Conservation (phyloP, 2,329 filamentous ascomycete species). For the Diaporthe ilicicola region DNA sequence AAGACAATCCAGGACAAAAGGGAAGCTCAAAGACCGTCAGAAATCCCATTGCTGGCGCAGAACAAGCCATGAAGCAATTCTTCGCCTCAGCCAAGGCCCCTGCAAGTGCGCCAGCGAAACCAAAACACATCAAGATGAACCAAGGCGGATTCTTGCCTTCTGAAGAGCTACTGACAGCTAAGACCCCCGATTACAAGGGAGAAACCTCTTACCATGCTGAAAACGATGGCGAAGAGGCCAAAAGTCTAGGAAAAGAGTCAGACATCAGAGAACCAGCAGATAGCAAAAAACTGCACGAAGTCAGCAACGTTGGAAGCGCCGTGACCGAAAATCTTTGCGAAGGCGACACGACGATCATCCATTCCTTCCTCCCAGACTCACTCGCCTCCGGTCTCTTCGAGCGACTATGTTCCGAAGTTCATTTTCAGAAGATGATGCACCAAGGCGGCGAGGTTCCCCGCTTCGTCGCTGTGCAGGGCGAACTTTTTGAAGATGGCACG, state of each 20-base stretch:
- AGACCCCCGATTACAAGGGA: constrained; percentile 11
- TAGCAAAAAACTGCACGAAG: constrained; percentile 32
- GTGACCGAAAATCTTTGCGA: constrained; percentile 71
- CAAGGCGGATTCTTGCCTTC: not conserved
- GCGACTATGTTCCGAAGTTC: constrained; percentile 75
- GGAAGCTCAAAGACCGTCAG: not conserved
- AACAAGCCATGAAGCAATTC: not conserved
- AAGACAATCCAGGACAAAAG: not conserved
- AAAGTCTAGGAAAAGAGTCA: not conserved
- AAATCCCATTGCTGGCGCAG: not conserved
- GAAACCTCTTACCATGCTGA: not conserved
- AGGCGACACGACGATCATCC: constrained; percentile 80
- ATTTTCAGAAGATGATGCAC: constrained; percentile 93
- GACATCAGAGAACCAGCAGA: not conserved
- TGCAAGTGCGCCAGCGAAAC: not conserved
- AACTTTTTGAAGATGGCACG: constrained; percentile 71
- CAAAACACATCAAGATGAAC: not conserved
- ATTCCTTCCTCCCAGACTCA: constrained; percentile 70
- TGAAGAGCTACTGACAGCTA: constrained; percentile 23
- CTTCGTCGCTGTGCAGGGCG: constrained; percentile 88
- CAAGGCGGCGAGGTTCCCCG: constrained; percentile 91
- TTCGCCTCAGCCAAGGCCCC: not conserved
- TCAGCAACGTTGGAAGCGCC: constrained; percentile 34
- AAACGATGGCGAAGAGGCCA: not conserved
- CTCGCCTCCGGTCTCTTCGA: constrained; percentile 72